Evolutionary conservation across 2,329 filamentous ascomycete species (phyloP).

Genomic region (Aspergillus bombycis): DNA sequence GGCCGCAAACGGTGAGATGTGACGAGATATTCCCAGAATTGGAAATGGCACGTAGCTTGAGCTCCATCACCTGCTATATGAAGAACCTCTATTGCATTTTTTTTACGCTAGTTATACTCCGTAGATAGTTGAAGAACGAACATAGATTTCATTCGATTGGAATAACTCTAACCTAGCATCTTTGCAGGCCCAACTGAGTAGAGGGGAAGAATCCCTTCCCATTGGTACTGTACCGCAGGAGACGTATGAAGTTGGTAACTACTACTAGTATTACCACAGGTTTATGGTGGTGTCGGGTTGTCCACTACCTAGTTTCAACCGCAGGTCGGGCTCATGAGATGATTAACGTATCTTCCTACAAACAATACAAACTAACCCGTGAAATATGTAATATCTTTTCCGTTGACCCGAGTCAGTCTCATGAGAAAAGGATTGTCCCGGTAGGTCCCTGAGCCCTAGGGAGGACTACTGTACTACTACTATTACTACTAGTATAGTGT

Average conservation of each 20-base stretch:
- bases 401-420: not conserved
- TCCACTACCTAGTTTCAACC: conserved; percentile 15
- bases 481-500: too few relatives aligned
- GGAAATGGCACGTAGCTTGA: not conserved
- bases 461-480: too few relatives aligned
- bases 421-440: not conserved
- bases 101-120: not conserved
- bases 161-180: not conserved
- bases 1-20: conserved; percentile 24
- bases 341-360: not conserved
- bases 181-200: not conserved
- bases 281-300: conserved; percentile 8
- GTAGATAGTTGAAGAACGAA: not conserved
- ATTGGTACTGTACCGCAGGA: not conserved
- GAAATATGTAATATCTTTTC: not conserved
- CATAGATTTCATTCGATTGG: not conserved
- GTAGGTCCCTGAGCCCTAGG: not conserved
- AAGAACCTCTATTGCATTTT: not conserved
- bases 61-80: not conserved
- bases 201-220: not conserved
- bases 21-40: conserved; percentile 9
- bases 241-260: conserved; percentile 5
- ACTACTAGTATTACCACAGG: conserved; percentile 10
- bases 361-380: not conserved
- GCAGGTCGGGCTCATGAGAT: conserved; percentile 3